Conservation (phyloP, 495 filamentous ascomycete genomes). For the Penicillium samsonianum region DNA sequence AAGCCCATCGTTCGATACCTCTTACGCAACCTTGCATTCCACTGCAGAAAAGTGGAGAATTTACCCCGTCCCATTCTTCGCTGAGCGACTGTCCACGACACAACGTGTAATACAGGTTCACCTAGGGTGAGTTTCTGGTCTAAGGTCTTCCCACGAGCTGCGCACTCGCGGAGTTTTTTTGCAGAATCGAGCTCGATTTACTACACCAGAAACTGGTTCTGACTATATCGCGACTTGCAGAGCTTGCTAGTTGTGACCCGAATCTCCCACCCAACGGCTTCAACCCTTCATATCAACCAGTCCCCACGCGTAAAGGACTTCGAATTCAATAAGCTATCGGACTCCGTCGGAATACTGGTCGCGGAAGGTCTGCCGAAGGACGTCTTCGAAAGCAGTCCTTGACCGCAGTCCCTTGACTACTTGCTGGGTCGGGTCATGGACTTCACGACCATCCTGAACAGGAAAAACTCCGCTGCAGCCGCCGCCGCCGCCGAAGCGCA, state of each 20-base stretch:
- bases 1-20: slow-evolving; percentile 3
- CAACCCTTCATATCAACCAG: neutral
- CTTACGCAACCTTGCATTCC: slow-evolving; percentile 22
- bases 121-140: slow-evolving; percentile 11
- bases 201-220: neutral
- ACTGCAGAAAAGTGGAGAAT: slow-evolving; percentile 20
- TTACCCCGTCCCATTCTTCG: slow-evolving; percentile 12
- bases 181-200: neutral
- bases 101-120: slow-evolving; percentile 3
- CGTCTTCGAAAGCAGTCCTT: slow-evolving; percentile 35
- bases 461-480: slow-evolving; percentile 56
- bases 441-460: slow-evolving; percentile 69
- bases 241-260: neutral
- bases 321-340: neutral
- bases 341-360: neutral
- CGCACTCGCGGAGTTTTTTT: slow-evolving; percentile 1
- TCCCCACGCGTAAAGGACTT: neutral
- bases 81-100: slow-evolving; percentile 5
- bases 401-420: slow-evolving; percentile 35
- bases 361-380: slow-evolving; percentile 23
- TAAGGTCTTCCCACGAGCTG: neutral
- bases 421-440: slow-evolving; percentile 60
- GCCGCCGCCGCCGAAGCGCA: slow-evolving; percentile 53
- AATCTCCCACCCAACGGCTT: neutral
- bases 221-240: neutral